Evolutionary conservation across 106 monocot species (phyloP), one percentile per base, ranked within the genome.

Genomic region (Phalaenopsis equestris): DNA sequence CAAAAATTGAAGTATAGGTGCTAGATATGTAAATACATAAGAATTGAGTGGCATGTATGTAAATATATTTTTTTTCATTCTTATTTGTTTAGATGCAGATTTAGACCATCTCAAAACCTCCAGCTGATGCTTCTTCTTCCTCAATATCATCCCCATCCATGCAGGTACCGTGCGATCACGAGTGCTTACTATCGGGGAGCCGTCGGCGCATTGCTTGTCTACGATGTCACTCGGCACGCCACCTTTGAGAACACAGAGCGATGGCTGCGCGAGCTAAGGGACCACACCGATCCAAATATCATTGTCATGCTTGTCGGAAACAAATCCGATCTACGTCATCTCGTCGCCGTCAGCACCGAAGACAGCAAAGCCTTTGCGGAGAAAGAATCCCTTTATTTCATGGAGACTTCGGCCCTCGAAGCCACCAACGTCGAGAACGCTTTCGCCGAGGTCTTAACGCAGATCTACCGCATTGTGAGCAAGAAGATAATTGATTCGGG

Each of bases 171-270:
- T 8, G 86, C 88, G 39, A 86, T 89, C 10, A 89, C 88, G 6
- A 89, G 88, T 72, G 88, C 88, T 49, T 89, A 89, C 46, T 89
- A 86, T 75, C 83, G 88, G 19, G 88, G 88, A 67, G 88, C 88
- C 39, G 86, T 84, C 11, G 88, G 88, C 39, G 88, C 86, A 19
- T 68, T 89, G 41, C 86, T 89, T 15, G 70, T 89, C 55, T 88
- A 88, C 47, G 88, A 88, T 42, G 85, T 88, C 43, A 88, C 88
- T 18, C 85, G 88, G 1, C 86, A 72, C 45, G 39, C 81, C 6
- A 89, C 88, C 24, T 89, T 89, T 43, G 88, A 86, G 78, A 89
- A 89, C 36, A 84, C 81, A 5, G 86, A 86, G 68, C 74, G 86
- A 10, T 89, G 88, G 86, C 64, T 89, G 56, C 77, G 79, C 41